Conservation (phyloP, 345 rosid species). For the Lenwebbia sp. region DNA sequence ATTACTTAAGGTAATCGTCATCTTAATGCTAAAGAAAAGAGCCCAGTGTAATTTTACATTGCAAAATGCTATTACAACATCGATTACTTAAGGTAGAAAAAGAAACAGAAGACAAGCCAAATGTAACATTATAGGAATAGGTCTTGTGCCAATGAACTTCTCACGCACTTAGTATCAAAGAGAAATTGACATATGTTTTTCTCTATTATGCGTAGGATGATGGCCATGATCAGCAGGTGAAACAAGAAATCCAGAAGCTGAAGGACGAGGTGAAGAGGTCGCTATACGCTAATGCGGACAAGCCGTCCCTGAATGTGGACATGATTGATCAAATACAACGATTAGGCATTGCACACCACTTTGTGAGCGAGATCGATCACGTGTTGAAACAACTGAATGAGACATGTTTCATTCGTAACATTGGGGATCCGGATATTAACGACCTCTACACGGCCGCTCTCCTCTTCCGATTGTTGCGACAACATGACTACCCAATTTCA, state of each 20-base stretch:
- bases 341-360: slow-evolving; percentile 6
- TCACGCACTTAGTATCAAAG: neutral
- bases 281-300: neutral
- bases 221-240: neutral
- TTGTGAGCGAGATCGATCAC: slow-evolving; percentile 4
- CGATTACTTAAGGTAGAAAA: no score
- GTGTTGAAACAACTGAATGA: neutral
- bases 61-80: no score
- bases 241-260: neutral
- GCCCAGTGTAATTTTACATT: no score
- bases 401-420: neutral
- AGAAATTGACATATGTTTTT: neutral
- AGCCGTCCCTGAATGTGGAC: neutral
- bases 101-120: no score
- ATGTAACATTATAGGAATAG: no score
- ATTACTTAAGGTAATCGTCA: no score
- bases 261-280: neutral
- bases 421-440: neutral
- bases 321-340: slow-evolving; percentile 9
- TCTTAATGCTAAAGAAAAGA: no score
- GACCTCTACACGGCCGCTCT: slow-evolving; percentile 2
- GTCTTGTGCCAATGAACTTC: neutral
- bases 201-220: neutral
- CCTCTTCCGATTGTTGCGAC: slow-evolving; percentile 8
- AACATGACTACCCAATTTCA: slow-evolving; percentile 4